Conservation (phyloP, 371 early-diverging fungal genomes). For the Mucor piriformis region DNA sequence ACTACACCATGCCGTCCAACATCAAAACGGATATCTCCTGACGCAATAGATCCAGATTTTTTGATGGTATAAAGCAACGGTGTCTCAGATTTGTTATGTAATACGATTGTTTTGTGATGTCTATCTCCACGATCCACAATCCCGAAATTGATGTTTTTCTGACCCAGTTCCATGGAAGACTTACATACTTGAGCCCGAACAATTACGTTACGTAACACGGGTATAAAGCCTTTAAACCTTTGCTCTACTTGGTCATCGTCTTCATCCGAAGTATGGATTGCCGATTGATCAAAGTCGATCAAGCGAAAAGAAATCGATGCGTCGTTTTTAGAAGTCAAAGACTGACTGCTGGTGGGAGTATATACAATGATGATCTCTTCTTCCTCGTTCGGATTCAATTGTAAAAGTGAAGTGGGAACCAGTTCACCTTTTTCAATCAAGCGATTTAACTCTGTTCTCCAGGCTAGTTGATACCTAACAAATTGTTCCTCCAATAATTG, state of each 20-base stretch:
- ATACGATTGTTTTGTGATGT: constrained; percentile 83
- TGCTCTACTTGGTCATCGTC: constrained; percentile 49
- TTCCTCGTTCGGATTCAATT: constrained; percentile 68
- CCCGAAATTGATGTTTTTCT: constrained; percentile 96
- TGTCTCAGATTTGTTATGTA: constrained; percentile 88
- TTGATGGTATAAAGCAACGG: constrained; percentile 88
- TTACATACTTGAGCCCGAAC: constrained; percentile 81
- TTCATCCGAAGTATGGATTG: not conserved
- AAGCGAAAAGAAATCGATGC: constrained; percentile 74
- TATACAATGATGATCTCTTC: constrained; percentile 77
- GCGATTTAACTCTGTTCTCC: constrained; percentile 76
- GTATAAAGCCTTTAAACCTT: constrained; percentile 50
- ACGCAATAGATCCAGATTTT: constrained; percentile 94
- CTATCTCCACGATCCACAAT: constrained; percentile 83
- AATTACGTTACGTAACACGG: constrained; percentile 84
- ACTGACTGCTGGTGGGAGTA: constrained; percentile 64
- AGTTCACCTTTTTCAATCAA: constrained; percentile 73
- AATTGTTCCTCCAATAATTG: constrained; percentile 24
- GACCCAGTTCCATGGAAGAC: constrained; percentile 91
- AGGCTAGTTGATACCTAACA: constrained; percentile 23
- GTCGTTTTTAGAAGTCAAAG: constrained; percentile 73
- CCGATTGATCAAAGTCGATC: constrained; percentile 75
- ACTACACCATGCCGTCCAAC: constrained; percentile 83
- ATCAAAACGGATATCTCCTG: constrained; percentile 83
- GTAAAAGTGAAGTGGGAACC: constrained; percentile 58